Conservation (phyloP, 345 rosid species). For the Aegle marmelos region DNA sequence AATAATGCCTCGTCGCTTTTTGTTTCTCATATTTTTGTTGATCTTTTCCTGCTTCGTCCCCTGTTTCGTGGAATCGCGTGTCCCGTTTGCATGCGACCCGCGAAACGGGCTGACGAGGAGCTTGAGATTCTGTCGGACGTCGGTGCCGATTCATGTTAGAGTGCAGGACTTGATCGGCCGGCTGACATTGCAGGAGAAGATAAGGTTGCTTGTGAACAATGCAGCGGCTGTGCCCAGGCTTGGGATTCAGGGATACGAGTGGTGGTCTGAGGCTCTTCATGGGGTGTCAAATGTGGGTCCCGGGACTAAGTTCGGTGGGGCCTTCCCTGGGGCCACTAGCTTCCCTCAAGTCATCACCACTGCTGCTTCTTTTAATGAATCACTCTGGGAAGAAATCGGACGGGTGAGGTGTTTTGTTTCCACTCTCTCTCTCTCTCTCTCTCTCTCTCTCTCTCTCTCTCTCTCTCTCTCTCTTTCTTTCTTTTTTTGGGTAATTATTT, state of each 20-base stretch:
- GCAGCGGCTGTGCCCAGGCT: conserved; percentile 77
- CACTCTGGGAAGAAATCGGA: conserved; percentile 87
- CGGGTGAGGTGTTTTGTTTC: conserved; percentile 52
- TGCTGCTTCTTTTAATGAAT: conserved; percentile 84
- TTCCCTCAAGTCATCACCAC: conserved; percentile 95
- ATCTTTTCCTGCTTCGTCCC: conserved; percentile 13
- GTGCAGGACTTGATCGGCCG: conserved; percentile 74
- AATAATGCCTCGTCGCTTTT: background rate
- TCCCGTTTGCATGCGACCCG: conserved; percentile 69
- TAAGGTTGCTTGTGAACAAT: conserved; percentile 70
- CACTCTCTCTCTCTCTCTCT: no score
- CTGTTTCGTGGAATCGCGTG: conserved; percentile 30
- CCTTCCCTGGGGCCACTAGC: conserved; percentile 78
- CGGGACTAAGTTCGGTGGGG: conserved; percentile 66
- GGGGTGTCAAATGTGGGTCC: conserved; percentile 84
- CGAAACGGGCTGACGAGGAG: conserved; percentile 43
- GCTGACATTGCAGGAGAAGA: conserved; percentile 79
- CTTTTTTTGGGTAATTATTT: background rate
- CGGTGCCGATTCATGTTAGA: conserved; percentile 58
- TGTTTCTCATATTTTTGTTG: conserved; percentile 17
- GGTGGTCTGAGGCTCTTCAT: conserved; percentile 99
- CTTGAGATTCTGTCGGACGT: conserved; percentile 50
- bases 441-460: no score
- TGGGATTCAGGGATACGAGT: conserved; percentile 82
- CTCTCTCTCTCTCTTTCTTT: no score